These are phyloP conservation scores for Neltuma alba DNA, from an alignment of 306 rosid species.

Conservation along the genomic window DNA sequence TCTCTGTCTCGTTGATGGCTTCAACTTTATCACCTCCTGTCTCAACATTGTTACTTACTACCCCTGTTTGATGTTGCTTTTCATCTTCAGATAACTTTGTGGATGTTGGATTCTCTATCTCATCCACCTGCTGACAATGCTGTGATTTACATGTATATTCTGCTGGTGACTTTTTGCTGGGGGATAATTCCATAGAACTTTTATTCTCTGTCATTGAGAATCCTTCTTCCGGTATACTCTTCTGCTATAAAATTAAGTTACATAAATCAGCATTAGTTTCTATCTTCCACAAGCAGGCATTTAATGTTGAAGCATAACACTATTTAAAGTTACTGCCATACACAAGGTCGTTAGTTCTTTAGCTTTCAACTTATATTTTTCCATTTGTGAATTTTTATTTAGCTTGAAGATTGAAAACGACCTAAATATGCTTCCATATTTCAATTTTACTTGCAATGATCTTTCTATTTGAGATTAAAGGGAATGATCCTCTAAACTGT, in stretches of 20 bases:
- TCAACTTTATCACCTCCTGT: slow-evolving; percentile 29
- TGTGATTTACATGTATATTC: slow-evolving; percentile 24
- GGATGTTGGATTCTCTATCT: slow-evolving; percentile 18
- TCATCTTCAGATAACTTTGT: slow-evolving; percentile 27
- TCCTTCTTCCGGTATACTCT: slow-evolving; percentile 30
- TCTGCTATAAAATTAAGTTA: slow-evolving; percentile 36
- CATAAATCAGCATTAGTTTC: not conserved
- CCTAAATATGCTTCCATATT: not conserved
- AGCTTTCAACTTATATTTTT: not conserved
- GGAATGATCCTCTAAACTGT: not conserved
- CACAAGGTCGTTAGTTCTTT: not conserved
- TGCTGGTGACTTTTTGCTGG: slow-evolving; percentile 14
- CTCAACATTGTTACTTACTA: slow-evolving; percentile 6
- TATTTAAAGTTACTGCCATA: not conserved
- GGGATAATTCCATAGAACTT: slow-evolving; percentile 28
- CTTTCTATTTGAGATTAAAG: not conserved
- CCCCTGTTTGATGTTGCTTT: slow-evolving; percentile 25
- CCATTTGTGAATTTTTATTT: not conserved
- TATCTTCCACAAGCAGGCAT: not conserved
- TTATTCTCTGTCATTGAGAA: slow-evolving; percentile 5
- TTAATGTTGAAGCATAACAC: not conserved
- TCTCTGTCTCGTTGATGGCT: slow-evolving; percentile 25
- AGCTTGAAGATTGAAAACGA: not conserved
- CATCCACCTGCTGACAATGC: slow-evolving; percentile 27
- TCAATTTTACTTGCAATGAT: not conserved